A percentile compares a stretch with the other conserved stretches of the same genome.
phyloP scores from a whole-genome alignment of 371 early-diverging fungal species.

The Apophysomyces sp. region DNA sequence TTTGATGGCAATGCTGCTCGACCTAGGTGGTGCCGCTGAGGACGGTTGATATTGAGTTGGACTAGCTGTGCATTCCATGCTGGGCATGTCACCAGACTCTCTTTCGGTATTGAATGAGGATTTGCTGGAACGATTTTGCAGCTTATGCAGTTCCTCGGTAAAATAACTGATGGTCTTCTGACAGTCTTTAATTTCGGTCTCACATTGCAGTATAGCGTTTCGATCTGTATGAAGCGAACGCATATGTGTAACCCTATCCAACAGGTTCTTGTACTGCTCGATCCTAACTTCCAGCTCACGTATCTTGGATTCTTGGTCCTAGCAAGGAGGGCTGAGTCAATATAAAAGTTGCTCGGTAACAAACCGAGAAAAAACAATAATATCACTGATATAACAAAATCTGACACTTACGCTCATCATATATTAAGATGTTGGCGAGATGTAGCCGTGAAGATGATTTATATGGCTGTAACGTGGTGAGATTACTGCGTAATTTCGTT shows the following conservation, averaged over 20 bases:
- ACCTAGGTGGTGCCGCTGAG: conserved; percentile 4
- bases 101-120: conserved; percentile 8
- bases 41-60: neutral
- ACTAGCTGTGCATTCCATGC: neutral
- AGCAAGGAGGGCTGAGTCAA: neutral
- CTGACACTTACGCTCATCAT: neutral
- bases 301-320: conserved; percentile 33
- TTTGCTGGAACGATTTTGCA: conserved; percentile 46
- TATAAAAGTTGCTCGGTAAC: neutral
- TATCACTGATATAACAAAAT: neutral
- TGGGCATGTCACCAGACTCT: neutral
- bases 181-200: conserved; percentile 75
- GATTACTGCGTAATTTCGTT: neutral
- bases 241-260: conserved; percentile 70
- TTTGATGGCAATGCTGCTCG: conserved; percentile 22
- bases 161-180: conserved; percentile 84
- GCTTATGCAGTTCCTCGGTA: conserved; percentile 63
- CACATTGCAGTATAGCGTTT: conserved; percentile 73
- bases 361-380: neutral
- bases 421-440: neutral
- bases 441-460: neutral
- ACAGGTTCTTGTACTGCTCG: conserved; percentile 65
- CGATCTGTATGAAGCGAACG: conserved; percentile 66
- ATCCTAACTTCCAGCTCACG: conserved; percentile 56
- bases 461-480: neutral